phyloP scores from a whole-genome alignment of 1,139 yeast species.

The Wickerhamiella pararugosa region DNA sequence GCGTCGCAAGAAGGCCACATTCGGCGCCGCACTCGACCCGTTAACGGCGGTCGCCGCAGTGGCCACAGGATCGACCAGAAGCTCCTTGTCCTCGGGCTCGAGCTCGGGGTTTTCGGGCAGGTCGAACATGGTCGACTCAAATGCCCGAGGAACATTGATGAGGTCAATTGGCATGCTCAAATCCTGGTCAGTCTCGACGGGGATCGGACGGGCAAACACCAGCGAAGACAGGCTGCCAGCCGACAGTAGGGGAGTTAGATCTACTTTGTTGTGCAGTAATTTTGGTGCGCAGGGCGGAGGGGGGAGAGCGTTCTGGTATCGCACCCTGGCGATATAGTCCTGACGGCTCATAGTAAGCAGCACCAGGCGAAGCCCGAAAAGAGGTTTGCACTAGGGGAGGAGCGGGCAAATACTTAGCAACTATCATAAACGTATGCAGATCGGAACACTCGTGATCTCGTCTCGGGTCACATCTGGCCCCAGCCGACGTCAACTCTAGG shows the following conservation, averaged over 20 bases:
- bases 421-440: too few species aligned
- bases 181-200: constrained; percentile 55
- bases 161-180: constrained; percentile 72
- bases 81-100: constrained; percentile 61
- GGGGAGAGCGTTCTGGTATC: constrained; percentile 78
- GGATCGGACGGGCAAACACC: constrained; percentile 58
- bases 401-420: too few species aligned
- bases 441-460: too few species aligned
- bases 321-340: constrained; percentile 74
- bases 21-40: constrained; percentile 38
- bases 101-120: constrained; percentile 22
- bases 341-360: constrained; percentile 30
- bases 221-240: constrained; percentile 57
- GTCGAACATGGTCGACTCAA: constrained; percentile 39
- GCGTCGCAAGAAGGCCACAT: constrained; percentile 78
- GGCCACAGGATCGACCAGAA: constrained; percentile 58
- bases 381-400: too few species aligned
- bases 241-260: constrained; percentile 34
- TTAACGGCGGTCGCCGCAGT: constrained; percentile 29
- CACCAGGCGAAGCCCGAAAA: too few species aligned
- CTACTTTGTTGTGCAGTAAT: constrained; percentile 40
- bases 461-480: too few species aligned
- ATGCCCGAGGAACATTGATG: constrained; percentile 48
- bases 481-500: too few species aligned
- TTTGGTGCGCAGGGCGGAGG: constrained; percentile 92